Evolutionary conservation across 768 basidiomycete species (phyloP), one percentile per base, ranked within the genome.

Genomic region (Suillus spraguei): DNA sequence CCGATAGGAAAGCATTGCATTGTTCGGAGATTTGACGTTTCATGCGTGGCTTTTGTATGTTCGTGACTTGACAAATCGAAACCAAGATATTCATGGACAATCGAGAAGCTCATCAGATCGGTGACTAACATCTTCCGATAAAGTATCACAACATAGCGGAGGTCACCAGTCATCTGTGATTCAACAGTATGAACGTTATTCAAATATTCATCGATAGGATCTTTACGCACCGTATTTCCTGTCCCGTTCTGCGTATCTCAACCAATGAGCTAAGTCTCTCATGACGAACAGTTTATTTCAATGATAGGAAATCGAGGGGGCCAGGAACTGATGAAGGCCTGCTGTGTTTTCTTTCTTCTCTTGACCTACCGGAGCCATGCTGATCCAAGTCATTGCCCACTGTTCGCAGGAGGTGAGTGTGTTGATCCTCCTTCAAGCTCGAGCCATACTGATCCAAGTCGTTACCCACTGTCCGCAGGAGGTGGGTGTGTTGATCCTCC

Each of bases 221-320:
- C 5, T 9, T n/a, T 8, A 64, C 66, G 3, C 61, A 81, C 82
- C 81, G 63, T 78, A 82, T 71, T 74, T 71, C 46, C 75, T 68
- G 14, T 77, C 79, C 81, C 82, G 82, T 46, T 76, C 74, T 10
- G 77, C 70, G 55, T 78, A 80, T 7, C 76, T 79, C 14, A 78
- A 47, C 79, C 79, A 83, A 39, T 67, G 72, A 0, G 64, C 65
- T 41, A 80, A 74, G 38, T 69, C 68, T 46, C 75, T 73, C 75
- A 83, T 79, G 58, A 80, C 79, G 6, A 81, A 66, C 7, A 82
- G 62, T 63, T 82, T 83, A 20, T 9, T 42, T 79, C 82, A 22
- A 83, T 65, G n/a, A 83, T 50, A 36, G 81, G 81, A n/a, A 78
- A 67, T 39, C 73, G 72, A 41, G 68, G 82, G 72, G 36, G 66